Conservation (phyloP, 1,139 yeast species). For the Kazachstania sp. region DNA sequence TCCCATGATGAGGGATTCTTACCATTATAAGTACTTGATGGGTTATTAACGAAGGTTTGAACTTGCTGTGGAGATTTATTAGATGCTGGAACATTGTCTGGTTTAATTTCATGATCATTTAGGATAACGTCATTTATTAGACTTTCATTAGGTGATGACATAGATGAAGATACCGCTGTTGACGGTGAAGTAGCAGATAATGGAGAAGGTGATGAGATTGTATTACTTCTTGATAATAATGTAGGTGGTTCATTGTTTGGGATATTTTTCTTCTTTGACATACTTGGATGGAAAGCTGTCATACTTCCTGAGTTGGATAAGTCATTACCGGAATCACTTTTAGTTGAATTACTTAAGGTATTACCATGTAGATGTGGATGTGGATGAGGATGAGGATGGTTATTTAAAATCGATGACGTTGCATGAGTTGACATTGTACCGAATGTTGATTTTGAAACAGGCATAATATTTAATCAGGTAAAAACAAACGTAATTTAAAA, state of each 20-base stretch:
- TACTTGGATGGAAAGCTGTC: not conserved
- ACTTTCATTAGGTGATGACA: not conserved
- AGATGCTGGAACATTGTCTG: not conserved
- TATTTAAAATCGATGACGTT: conserved; percentile 12
- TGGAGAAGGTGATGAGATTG: not conserved
- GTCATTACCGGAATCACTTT: too few relatives aligned
- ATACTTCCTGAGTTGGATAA: not conserved
- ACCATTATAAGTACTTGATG: not conserved
- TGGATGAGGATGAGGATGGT: too few relatives aligned
- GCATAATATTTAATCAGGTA: conserved; percentile 7
- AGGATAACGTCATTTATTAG: not conserved
- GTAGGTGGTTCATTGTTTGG: not conserved
- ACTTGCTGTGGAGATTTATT: not conserved
- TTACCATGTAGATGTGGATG: conserved; percentile 16
- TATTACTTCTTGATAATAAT: not conserved
- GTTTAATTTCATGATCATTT: not conserved
- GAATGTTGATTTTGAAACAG: conserved; percentile 15
- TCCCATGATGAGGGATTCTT: conserved; percentile 69
- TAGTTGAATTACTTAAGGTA: not conserved
- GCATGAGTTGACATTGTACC: conserved; percentile 11
- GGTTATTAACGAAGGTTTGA: not conserved
- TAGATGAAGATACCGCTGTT: not conserved
- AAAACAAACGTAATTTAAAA: too few relatives aligned
- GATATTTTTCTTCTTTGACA: not conserved
- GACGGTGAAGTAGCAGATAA: not conserved